Evolutionary conservation across 148 eudicot species (phyloP).

Genomic region (Chenopodium album): DNA sequence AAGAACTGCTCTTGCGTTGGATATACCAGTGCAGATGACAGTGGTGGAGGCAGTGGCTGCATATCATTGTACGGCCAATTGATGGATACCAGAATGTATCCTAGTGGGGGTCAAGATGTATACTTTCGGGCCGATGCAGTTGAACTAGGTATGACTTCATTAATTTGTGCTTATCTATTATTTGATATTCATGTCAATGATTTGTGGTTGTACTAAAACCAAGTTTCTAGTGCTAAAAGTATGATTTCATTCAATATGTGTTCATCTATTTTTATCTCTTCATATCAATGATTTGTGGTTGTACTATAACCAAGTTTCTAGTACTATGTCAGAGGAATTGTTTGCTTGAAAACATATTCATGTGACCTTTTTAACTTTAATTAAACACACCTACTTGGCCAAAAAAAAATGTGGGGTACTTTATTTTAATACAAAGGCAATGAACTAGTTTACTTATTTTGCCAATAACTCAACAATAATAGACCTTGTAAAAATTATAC

Average conservation of each 20-base stretch:
- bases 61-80: conserved; percentile 34
- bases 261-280: no score
- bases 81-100: conserved; percentile 37
- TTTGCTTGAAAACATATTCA: background rate
- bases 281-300: background rate
- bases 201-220: background rate
- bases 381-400: background rate
- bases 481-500: no score
- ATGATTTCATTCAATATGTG: no score
- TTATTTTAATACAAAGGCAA: no score
- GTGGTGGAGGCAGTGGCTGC: conserved; percentile 38
- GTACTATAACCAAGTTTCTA: conserved; percentile 1
- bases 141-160: conserved; percentile 17
- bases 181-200: background rate
- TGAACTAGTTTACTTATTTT: no score
- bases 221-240: background rate
- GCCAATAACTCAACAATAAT: no score
- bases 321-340: background rate
- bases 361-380: background rate
- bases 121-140: conserved; percentile 41
- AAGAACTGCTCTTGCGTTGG: conserved; percentile 50
- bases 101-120: conserved; percentile 44
- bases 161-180: background rate
- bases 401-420: no score
- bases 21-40: conserved; percentile 36